Percentiles rank a stretch among this genome's conserved stretches.
Conservation (phyloP, 2,329 filamentous ascomycete species). For the Graphilbum fragrans region DNA sequence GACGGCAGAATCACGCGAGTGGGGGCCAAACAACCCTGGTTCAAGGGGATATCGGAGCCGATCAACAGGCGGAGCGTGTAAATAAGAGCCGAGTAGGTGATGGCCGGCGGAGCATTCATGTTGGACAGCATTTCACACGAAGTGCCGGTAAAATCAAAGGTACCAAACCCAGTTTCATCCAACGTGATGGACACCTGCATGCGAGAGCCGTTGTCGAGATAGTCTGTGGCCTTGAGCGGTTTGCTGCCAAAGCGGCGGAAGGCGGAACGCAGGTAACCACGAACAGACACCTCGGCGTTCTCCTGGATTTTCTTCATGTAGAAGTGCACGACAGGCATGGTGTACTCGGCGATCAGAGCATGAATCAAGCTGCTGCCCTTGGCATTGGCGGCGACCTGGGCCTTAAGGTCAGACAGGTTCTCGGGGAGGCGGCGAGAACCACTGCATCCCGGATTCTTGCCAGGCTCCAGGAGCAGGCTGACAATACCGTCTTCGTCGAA, state of each 20-base stretch:
- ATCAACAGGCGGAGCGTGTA: conserved; percentile 74
- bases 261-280: conserved; percentile 59
- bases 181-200: conserved; percentile 67
- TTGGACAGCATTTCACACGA: conserved; percentile 64
- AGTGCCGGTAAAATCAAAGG: conserved; percentile 66
- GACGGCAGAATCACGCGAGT: conserved; percentile 62
- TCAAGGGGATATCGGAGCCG: conserved; percentile 68
- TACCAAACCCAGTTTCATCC: conserved; percentile 60
- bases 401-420: conserved; percentile 77
- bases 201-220: conserved; percentile 79
- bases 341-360: conserved; percentile 65
- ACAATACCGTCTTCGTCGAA: conserved; percentile 70
- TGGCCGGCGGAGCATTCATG: conserved; percentile 64
- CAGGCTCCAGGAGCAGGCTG: conserved; percentile 61
- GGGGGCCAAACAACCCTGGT: conserved; percentile 71
- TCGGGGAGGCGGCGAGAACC: conserved; percentile 69
- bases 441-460: conserved; percentile 60
- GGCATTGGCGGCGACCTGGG: conserved; percentile 74
- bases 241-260: conserved; percentile 46
- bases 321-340: conserved; percentile 62
- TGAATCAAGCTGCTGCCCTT: conserved; percentile 71
- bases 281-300: conserved; percentile 66
- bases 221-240: conserved; percentile 61
- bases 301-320: conserved; percentile 76
- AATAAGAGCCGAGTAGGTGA: conserved; percentile 69